Conservation (phyloP, 2,329 filamentous ascomycete species). For the Talaromyces piceae region DNA sequence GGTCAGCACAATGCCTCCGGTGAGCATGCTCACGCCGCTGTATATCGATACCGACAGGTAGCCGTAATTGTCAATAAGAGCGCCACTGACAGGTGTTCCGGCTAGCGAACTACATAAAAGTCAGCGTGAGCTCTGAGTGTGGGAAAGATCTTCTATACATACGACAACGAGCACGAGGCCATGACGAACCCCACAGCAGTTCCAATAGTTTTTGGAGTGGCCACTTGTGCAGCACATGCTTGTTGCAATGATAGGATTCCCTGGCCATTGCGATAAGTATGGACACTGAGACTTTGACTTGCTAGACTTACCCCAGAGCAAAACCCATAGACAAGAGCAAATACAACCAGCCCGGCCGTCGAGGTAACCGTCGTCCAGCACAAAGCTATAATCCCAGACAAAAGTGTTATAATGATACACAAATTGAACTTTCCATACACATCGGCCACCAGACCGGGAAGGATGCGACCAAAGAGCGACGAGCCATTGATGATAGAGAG, state of each 20-base stretch:
- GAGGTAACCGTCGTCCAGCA: slow-evolving; percentile 38
- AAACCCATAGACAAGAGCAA: slow-evolving; percentile 41
- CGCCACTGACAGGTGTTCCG: slow-evolving; percentile 37
- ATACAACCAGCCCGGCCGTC: slow-evolving; percentile 39
- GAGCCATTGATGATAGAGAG: slow-evolving; percentile 32
- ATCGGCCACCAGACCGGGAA: slow-evolving; percentile 31
- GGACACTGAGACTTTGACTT: neutral
- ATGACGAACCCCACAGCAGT: slow-evolving; percentile 38
- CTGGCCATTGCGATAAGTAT: slow-evolving; percentile 21
- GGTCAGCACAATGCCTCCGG: slow-evolving; percentile 21
- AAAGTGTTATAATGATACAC: slow-evolving; percentile 22
- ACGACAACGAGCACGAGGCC: slow-evolving; percentile 38
- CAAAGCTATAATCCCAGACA: slow-evolving; percentile 36
- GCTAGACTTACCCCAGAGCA: slow-evolving; percentile 33
- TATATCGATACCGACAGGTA: slow-evolving; percentile 38
- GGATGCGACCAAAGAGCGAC: slow-evolving; percentile 30
- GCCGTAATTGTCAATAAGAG: slow-evolving; percentile 30
- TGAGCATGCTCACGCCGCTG: slow-evolving; percentile 24
- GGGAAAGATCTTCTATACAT: slow-evolving; percentile 14
- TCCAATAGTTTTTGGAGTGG: slow-evolving; percentile 32
- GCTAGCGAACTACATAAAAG: slow-evolving; percentile 29
- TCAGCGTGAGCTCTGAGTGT: neutral
- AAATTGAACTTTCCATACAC: slow-evolving; percentile 27
- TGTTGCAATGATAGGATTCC: slow-evolving; percentile 42
- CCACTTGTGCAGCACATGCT: slow-evolving; percentile 39